Evolutionary conservation across 805 yeast genomes (phyloP).

Genomic region (Lipomyces japonicus): DNA sequence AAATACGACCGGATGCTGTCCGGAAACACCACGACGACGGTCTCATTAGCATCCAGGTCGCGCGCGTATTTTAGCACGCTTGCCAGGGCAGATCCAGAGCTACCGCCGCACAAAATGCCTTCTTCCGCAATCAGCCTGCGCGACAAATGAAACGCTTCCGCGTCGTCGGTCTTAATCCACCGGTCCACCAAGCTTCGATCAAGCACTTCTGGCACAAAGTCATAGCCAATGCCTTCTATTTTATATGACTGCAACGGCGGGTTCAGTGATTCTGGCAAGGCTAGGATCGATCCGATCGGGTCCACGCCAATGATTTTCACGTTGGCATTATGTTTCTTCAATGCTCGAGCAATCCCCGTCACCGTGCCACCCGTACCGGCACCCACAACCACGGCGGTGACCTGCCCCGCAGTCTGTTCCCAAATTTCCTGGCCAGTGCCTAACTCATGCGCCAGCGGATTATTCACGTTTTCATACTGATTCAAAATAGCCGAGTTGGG

Average conservation of each 20-base stretch:
- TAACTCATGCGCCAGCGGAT: slow-evolving; percentile 78
- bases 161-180: slow-evolving; percentile 85
- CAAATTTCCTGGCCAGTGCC: slow-evolving; percentile 85
- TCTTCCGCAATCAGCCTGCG: slow-evolving; percentile 79
- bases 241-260: slow-evolving; percentile 55
- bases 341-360: slow-evolving; percentile 71
- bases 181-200: slow-evolving; percentile 61
- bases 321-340: slow-evolving; percentile 65
- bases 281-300: slow-evolving; percentile 82
- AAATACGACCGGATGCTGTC: slow-evolving; percentile 83
- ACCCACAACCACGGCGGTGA: slow-evolving; percentile 78
- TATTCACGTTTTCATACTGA: slow-evolving; percentile 73
- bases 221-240: slow-evolving; percentile 91
- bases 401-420: slow-evolving; percentile 68
- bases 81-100: slow-evolving; percentile 77
- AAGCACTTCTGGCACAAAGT: slow-evolving; percentile 78
- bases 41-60: slow-evolving; percentile 67
- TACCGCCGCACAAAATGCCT: slow-evolving; percentile 87
- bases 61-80: slow-evolving; percentile 70
- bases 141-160: slow-evolving; percentile 73
- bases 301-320: slow-evolving; percentile 74
- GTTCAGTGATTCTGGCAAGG: slow-evolving; percentile 71
- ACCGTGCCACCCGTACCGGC: slow-evolving; percentile 95
- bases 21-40: slow-evolving; percentile 76
- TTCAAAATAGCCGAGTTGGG: slow-evolving; percentile 82